A percentile compares a stretch with the other conserved stretches of the same genome.
Conservation (phyloP, 2,329 filamentous ascomycete species). For the Penicillium sp. region DNA sequence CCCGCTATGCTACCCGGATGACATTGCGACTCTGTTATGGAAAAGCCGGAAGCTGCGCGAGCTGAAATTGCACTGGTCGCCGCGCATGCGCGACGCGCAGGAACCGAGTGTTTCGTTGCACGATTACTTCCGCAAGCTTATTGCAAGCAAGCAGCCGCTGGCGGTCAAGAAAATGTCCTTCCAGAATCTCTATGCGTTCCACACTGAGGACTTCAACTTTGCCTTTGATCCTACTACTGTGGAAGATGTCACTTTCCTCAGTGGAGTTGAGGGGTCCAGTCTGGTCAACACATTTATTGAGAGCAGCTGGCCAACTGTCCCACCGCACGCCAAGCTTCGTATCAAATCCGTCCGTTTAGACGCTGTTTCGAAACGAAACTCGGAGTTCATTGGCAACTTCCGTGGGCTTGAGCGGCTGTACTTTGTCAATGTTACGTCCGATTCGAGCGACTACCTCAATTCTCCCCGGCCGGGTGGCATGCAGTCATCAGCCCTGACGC, state of each 20-base stretch:
- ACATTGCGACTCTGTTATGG: conserved; percentile 58
- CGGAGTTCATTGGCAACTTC: conserved; percentile 45
- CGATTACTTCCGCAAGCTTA: conserved; percentile 58
- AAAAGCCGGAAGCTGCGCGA: conserved; percentile 57
- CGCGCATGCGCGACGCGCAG: conserved; percentile 60
- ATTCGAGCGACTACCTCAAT: conserved; percentile 34
- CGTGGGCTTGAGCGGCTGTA: conserved; percentile 54
- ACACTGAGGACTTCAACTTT: conserved; percentile 49
- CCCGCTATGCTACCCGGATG: conserved; percentile 65
- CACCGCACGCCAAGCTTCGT: conserved; percentile 31
- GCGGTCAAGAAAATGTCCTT: conserved; percentile 54
- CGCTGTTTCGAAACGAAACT: conserved; percentile 47
- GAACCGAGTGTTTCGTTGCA: conserved; percentile 59
- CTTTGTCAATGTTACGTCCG: conserved; percentile 47
- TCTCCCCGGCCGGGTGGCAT: conserved; percentile 25
- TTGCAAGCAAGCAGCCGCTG: conserved; percentile 49
- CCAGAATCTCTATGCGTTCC: conserved; percentile 60
- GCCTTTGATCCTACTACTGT: conserved; percentile 45
- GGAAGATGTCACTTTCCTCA: conserved; percentile 56
- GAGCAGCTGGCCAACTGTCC: conserved; percentile 51
- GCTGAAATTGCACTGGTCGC: conserved; percentile 61
- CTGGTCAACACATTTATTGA: conserved; percentile 56
- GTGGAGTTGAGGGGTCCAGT: conserved; percentile 44
- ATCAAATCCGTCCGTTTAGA: conserved; percentile 55
- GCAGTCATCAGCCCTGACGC: conserved; percentile 29